phyloP scores from a whole-genome alignment of 1,284 basidiomycete species.

The Abortiporus biennis region DNA sequence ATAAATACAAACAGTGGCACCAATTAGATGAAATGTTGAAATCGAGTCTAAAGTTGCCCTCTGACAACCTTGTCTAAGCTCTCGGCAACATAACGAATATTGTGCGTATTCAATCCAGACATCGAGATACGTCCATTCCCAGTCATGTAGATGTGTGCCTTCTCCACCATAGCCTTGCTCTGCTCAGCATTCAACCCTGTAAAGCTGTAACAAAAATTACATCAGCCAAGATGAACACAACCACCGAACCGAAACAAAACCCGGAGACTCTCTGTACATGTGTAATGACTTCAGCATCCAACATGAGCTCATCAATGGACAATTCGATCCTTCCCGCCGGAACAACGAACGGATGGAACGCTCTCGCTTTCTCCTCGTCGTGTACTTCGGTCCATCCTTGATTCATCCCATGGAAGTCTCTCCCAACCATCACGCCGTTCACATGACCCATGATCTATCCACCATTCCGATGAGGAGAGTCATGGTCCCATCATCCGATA shows the following conservation, averaged over 20 bases:
- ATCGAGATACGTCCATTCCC: slow-evolving; percentile 84
- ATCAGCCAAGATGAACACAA: slow-evolving; percentile 6
- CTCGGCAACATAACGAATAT: slow-evolving; percentile 74
- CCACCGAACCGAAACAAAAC: background rate
- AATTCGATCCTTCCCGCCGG: background rate
- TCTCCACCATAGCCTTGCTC: slow-evolving; percentile 67
- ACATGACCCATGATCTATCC: background rate
- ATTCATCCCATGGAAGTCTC: no score
- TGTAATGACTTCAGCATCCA: background rate
- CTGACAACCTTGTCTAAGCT: slow-evolving; percentile 70
- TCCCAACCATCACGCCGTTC: no score
- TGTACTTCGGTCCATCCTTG: no score
- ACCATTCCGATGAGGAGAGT: background rate
- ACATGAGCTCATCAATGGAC: background rate
- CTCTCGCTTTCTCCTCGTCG: no score
- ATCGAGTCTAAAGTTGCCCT: slow-evolving; percentile 33
- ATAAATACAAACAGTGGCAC: background rate
- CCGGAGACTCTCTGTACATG: background rate
- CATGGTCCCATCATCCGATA: background rate
- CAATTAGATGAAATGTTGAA: slow-evolving; percentile 1
- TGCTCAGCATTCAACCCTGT: slow-evolving; percentile 71
- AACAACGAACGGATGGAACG: background rate
- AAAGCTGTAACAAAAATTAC: slow-evolving; percentile 45
- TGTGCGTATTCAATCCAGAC: slow-evolving; percentile 74
- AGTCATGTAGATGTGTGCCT: slow-evolving; percentile 87